Percentiles rank a stretch among this genome's conserved stretches.
Evolutionary conservation across 2,329 filamentous ascomycete species (phyloP).

Genomic region (Phyllosticta citribraziliensis): DNA sequence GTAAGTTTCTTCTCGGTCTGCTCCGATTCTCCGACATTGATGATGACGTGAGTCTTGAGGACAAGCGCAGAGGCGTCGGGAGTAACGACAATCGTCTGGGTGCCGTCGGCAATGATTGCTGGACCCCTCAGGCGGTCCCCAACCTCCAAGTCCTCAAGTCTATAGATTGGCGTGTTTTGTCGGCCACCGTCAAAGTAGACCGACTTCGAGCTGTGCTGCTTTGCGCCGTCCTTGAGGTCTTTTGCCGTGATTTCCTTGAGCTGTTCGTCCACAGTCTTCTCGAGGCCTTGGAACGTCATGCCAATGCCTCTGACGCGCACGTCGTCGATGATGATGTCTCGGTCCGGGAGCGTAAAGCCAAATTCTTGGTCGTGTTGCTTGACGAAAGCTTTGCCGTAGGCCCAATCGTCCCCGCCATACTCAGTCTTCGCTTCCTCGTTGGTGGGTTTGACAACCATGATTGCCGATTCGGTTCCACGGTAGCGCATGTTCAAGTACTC

Average conservation of each 20-base stretch:
- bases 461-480: conserved; percentile 76
- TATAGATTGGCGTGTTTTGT: conserved; percentile 70
- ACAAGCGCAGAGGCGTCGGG: conserved; percentile 67
- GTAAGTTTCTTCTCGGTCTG: conserved; percentile 37
- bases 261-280: conserved; percentile 77
- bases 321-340: conserved; percentile 85
- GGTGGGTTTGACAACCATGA: conserved; percentile 75
- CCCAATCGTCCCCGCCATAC: conserved; percentile 61
- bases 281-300: conserved; percentile 70
- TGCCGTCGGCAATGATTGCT: conserved; percentile 77
- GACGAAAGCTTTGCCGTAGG: conserved; percentile 75
- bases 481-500: conserved; percentile 94
- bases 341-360: conserved; percentile 74
- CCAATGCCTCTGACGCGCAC: conserved; percentile 81
- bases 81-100: conserved; percentile 85
- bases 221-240: conserved; percentile 46
- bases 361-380: conserved; percentile 88
- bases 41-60: conserved; percentile 78
- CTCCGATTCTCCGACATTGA: conserved; percentile 61
- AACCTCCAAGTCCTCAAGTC: conserved; percentile 61
- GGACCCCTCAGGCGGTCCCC: conserved; percentile 69
- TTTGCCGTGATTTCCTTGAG: conserved; percentile 58
- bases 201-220: conserved; percentile 54
- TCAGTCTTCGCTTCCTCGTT: conserved; percentile 50
- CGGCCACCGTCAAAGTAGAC: conserved; percentile 83